These are phyloP conservation scores for Aspergillus texensis DNA, from an alignment of 2,329 filamentous ascomycete genomes.

Conservation along the genomic window DNA sequence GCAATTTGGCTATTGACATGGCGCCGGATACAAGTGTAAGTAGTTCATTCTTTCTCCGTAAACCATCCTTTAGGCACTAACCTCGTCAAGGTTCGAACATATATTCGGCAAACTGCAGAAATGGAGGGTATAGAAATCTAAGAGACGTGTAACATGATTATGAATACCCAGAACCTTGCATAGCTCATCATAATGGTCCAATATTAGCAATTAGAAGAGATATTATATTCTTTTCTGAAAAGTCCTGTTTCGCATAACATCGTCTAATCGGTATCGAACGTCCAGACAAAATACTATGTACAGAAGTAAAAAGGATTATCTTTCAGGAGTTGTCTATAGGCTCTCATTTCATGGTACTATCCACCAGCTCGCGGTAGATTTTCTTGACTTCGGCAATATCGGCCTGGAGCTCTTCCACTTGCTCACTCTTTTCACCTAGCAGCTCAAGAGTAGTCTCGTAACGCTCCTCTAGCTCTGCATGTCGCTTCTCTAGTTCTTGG, in stretches of 20 bases:
- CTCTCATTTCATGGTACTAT: constrained; percentile 73
- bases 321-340: background rate
- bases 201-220: constrained; percentile 4
- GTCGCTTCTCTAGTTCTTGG: constrained; percentile 66
- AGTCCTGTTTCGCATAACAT: constrained; percentile 17
- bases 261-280: constrained; percentile 11
- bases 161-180: background rate
- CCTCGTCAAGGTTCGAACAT: constrained; percentile 65
- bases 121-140: constrained; percentile 73
- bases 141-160: background rate
- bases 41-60: constrained; percentile 15
- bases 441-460: constrained; percentile 93
- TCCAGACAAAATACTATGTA: constrained; percentile 11
- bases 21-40: constrained; percentile 82
- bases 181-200: background rate
- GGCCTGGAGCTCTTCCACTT: constrained; percentile 84
- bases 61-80: constrained; percentile 9
- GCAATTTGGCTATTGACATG: constrained; percentile 73
- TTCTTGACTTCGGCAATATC: constrained; percentile 93
- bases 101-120: constrained; percentile 77
- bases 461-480: constrained; percentile 70
- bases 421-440: constrained; percentile 94
- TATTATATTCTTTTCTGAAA: constrained; percentile 5
- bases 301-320: constrained; percentile 4
- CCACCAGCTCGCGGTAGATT: constrained; percentile 92